phyloP scores from a whole-genome alignment of 2,329 filamentous ascomycete species.

The Diaporthe velutina region DNA sequence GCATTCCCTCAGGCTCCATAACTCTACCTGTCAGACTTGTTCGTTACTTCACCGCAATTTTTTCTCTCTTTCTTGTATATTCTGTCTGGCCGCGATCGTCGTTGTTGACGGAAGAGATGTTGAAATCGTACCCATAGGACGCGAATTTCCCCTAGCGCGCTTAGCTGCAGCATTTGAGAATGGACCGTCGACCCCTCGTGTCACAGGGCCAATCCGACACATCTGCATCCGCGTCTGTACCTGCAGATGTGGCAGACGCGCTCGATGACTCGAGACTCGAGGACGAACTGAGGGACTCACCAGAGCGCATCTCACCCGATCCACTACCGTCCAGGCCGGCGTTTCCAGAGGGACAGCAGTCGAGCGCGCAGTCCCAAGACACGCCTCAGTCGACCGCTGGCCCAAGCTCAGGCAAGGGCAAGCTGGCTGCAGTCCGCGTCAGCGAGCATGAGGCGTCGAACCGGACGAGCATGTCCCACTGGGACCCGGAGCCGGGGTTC shows the following conservation, averaged over 20 bases:
- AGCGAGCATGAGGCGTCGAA: constrained; percentile 42
- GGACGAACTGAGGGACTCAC: constrained; percentile 21
- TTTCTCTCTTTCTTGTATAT: background rate
- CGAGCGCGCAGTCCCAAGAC: background rate
- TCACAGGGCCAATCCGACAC: constrained; percentile 19
- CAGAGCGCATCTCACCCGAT: constrained; percentile 33
- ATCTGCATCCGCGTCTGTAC: constrained; percentile 6
- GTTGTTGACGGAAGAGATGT: constrained; percentile 16
- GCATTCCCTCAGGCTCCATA: background rate
- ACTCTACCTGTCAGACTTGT: background rate
- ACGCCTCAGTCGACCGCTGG: constrained; percentile 5
- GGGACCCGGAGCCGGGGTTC: constrained; percentile 54
- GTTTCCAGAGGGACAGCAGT: constrained; percentile 2
- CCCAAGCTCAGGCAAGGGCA: constrained; percentile 13
- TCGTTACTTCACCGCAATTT: background rate
- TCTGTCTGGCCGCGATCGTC: background rate
- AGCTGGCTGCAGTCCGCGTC: constrained; percentile 31
- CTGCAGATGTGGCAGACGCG: constrained; percentile 30
- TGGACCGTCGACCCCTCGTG: constrained; percentile 25
- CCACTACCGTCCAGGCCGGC: constrained; percentile 28
- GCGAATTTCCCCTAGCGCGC: constrained; percentile 1
- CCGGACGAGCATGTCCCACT: constrained; percentile 47
- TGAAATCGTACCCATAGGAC: background rate
- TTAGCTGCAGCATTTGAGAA: constrained; percentile 24
- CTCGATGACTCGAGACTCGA: constrained; percentile 34